Conservation (phyloP, 768 basidiomycete genomes). For the Lenzites betulinus region DNA sequence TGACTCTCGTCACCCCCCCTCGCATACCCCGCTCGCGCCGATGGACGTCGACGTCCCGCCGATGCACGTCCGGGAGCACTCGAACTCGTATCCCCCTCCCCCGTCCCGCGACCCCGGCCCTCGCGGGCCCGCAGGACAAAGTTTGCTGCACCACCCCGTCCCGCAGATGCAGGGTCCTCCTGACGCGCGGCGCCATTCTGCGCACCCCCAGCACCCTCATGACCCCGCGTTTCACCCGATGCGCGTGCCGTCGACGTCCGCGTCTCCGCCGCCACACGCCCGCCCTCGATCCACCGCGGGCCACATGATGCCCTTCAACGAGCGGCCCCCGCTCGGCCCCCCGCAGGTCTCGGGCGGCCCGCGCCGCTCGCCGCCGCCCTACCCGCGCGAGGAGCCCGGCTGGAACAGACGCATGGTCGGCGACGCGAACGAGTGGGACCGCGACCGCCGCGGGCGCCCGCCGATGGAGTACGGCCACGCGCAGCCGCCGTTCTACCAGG, state of each 20-base stretch:
- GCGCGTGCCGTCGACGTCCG: slow-evolving; percentile 58
- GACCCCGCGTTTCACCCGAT: slow-evolving; percentile 60
- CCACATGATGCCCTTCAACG: slow-evolving; percentile 27
- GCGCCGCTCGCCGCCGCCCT: slow-evolving; percentile 58
- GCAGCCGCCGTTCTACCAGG: slow-evolving; percentile 35
- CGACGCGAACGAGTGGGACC: slow-evolving; percentile 57
- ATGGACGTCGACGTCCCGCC: slow-evolving; percentile 54
- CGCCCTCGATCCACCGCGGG: slow-evolving; percentile 52
- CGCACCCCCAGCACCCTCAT: slow-evolving; percentile 48
- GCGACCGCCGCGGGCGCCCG: slow-evolving; percentile 32
- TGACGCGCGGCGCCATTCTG: slow-evolving; percentile 48
- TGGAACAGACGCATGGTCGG: slow-evolving; percentile 59
- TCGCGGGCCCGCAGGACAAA: slow-evolving; percentile 57
- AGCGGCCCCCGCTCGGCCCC: slow-evolving; percentile 48
- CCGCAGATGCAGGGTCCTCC: slow-evolving; percentile 53
- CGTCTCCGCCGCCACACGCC: slow-evolving; percentile 54
- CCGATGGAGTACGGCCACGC: slow-evolving; percentile 22
- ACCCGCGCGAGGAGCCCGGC: slow-evolving; percentile 57
- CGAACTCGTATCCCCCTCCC: slow-evolving; percentile 34
- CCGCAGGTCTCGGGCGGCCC: slow-evolving; percentile 52
- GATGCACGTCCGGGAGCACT: slow-evolving; percentile 56
- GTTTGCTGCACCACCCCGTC: slow-evolving; percentile 68
- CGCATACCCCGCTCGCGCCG: slow-evolving; percentile 74
- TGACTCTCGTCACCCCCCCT: slow-evolving; percentile 64
- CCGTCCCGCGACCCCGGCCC: slow-evolving; percentile 45